Base-by-base conservation (phyloP, 331 rosid species). In the Cydonia oblonga region DNA sequence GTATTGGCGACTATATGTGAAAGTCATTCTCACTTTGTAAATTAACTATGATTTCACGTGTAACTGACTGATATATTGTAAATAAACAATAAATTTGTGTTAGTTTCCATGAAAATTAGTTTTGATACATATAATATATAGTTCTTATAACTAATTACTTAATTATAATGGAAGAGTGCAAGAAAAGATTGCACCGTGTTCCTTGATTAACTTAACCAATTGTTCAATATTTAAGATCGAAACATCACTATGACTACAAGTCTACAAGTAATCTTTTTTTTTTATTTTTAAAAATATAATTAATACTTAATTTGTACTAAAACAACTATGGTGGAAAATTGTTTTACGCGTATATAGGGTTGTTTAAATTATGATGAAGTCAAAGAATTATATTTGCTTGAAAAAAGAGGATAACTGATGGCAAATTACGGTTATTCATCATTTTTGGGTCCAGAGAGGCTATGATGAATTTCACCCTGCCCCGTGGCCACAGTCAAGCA, bases 1-100 rank as follows among this genome's bases (percentile, higher is more conserved):
- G 74, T 49, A 20, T 29, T 73, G 74, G 28, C 77, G 81, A 72
- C 30, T 22, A 16, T 57, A 54, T n/a, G 68, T 56, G 51, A 23
- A 5, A 23, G 75, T 79, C 75, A 74, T 72, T 19, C 35, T 1
- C 54, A 56, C 13, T n/a, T 7, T 56, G 19, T 33, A 4, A 25
- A 64, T 26, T n/a, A 11, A 12, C 19, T 20, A 58, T 10, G 76
- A 66, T 66, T 65, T 29, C 15, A 35, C 4, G 0, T 53, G 81
- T 76, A 70, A 58, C 12, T 40, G 68, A 66, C 76, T n/a, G n/a
- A 16, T 10, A 54, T 3, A 20, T 3, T n/a, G n/a, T n/a, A n/a
- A n/a, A 23, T n/a, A n/a, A 10, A 33, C 26, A 64, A 32, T 14
- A 13, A 1, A 28, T 3, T 51, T n/a, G 3, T n/a, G n/a, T 3